These are phyloP conservation scores for Pascua sp. DNA, from an alignment of 1,284 basidiomycete species.

Conservation along the genomic window DNA sequence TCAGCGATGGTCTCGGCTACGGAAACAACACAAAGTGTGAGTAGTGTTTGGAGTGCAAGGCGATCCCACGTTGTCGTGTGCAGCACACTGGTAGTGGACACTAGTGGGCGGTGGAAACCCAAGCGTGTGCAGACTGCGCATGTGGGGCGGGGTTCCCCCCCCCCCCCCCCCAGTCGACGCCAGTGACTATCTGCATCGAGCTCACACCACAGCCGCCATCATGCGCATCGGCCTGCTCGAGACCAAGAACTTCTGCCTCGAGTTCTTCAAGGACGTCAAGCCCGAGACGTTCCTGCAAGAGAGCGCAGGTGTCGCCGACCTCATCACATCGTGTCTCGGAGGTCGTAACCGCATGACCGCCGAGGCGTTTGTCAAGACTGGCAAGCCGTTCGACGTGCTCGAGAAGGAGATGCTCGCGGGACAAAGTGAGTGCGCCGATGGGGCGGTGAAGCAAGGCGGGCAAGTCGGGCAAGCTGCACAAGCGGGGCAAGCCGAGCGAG, in stretches of 20 bases:
- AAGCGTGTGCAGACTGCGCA: too few relatives aligned
- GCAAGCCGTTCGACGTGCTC: conserved; percentile 53
- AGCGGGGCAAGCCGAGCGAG: too few relatives aligned
- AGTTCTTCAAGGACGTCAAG: conserved; percentile 57
- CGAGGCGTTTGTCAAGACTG: conserved; percentile 54
- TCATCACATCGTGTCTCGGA: conserved; percentile 59
- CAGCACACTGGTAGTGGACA: background rate
- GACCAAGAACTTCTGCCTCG: conserved; percentile 54
- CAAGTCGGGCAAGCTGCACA: too few relatives aligned
- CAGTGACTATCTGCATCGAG: too few relatives aligned
- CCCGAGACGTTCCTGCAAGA: conserved; percentile 55
- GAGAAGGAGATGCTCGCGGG: conserved; percentile 58
- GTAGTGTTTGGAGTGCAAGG: conserved; percentile 8
- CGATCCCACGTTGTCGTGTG: background rate
- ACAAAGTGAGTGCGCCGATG: conserved; percentile 50
- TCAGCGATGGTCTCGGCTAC: conserved; percentile 56
- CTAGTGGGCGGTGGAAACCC: too few relatives aligned
- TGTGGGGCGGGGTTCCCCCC: too few relatives aligned
- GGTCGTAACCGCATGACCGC: conserved; percentile 55
- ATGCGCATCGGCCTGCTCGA: conserved; percentile 57
- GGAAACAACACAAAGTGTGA: conserved; percentile 58
- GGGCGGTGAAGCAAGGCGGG: background rate
- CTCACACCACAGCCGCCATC: conserved; percentile 50
- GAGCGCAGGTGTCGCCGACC: conserved; percentile 57
- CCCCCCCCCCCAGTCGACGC: too few relatives aligned